Percentiles rank a stretch among this genome's conserved stretches.
phyloP scores from a whole-genome alignment of 1,139 yeast species.

The Protomyces inundatus region DNA sequence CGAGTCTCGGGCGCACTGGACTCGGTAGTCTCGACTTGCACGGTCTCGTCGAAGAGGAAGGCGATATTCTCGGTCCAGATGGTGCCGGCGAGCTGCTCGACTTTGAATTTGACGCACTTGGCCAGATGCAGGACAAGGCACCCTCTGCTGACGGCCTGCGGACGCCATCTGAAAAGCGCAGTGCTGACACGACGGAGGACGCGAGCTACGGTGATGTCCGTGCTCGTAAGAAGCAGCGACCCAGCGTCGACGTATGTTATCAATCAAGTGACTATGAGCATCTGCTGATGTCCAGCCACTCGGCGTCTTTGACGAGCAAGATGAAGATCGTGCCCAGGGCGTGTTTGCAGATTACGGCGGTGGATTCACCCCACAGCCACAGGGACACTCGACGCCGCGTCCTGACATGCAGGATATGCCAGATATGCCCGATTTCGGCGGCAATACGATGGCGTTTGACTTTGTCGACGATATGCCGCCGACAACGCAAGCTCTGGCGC shows the following conservation, averaged over 20 bases:
- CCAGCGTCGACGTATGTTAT: neutral
- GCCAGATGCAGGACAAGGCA: constrained; percentile 12
- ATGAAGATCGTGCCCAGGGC: neutral
- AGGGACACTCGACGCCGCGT: neutral
- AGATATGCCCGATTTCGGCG: too few species aligned
- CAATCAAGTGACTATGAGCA: too few species aligned
- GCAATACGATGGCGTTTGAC: neutral
- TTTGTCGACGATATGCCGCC: neutral
- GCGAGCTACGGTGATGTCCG: neutral
- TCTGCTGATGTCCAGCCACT: neutral
- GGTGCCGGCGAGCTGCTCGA: constrained; percentile 14
- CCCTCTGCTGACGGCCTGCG: neutral
- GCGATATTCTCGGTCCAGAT: constrained; percentile 10
- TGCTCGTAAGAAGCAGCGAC: neutral
- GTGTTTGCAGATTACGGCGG: neutral
- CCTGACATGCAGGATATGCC: neutral
- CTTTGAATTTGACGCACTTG: constrained; percentile 25
- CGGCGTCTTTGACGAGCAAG: neutral
- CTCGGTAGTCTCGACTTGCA: constrained; percentile 3
- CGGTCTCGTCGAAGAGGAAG: constrained; percentile 18
- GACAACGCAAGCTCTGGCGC: neutral
- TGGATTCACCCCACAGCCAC: neutral
- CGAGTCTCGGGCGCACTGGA: neutral
- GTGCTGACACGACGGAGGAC: neutral
- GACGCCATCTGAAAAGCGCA: neutral